Base-by-base conservation (phyloP, 805 yeast genomes). In the Lipomyces anomalus region DNA sequence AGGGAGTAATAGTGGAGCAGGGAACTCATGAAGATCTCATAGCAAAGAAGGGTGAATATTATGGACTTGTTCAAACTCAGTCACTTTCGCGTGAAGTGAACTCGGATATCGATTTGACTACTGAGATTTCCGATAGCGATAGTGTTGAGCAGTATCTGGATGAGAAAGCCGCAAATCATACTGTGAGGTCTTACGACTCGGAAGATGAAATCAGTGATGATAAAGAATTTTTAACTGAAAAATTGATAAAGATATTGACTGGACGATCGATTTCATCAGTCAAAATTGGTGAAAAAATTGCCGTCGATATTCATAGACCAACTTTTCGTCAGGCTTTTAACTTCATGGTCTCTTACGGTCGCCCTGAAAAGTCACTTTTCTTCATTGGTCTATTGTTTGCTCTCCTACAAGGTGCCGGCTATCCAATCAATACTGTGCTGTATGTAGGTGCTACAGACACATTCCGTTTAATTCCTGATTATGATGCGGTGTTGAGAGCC, bases 1-100 rank as follows among this genome's bases (percentile, higher is more conserved):
- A 63, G 21, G 71, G 76, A 4, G 72, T 67, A 45, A 75, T 73
- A 47, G 73, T 61, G 20, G 71, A 68, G 51, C 61, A 56, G 40
- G 69, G 71, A n/a, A 50, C 49, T 6, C 69, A 66, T 43, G 55
- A 53, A 5, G 62, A 60, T 34, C 50, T 68, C 23, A 17, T 61
- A 21, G 55, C 44, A 1, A 34, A 7, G 9, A 29, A 45, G 13
- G 67, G 64, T 33, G 46, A 50, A 48, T 50, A 60, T 48, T 46
- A 50, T 44, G 47, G 46, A 9, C 59, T 62, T 4, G 66, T 61
- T 22, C 47, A 59, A 57, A 56, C 65, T 45, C 50, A 61, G 58
- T n/a, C n/a, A n/a, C n/a, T n/a, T n/a, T n/a, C n/a, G n/a, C n/a
- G n/a, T n/a, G n/a, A n/a, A n/a, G n/a, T n/a, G n/a, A n/a, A n/a